A percentile compares a stretch with the other conserved stretches of the same genome.
Evolutionary conservation across 306 rosid species (phyloP).

Genomic region (Quercus bicolor): DNA sequence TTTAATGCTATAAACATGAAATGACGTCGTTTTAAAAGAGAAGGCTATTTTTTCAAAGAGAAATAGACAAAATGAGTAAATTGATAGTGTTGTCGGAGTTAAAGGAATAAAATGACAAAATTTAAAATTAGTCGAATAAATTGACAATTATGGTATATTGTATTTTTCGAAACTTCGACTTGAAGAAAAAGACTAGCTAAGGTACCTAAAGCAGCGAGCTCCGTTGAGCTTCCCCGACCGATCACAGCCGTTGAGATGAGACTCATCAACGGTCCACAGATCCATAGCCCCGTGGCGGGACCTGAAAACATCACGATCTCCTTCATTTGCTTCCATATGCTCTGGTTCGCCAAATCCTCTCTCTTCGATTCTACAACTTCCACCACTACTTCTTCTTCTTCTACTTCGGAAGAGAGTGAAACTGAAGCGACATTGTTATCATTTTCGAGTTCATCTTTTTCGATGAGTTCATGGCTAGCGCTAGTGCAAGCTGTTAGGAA

Average conservation of each 20-base stretch:
- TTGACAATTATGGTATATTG: too few species aligned
- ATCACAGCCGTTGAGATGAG: slow-evolving; percentile 30
- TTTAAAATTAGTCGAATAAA: too few species aligned
- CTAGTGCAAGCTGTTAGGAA: slow-evolving; percentile 4
- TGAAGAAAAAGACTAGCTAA: neutral
- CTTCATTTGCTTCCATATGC: slow-evolving; percentile 27
- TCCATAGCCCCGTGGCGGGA: slow-evolving; percentile 34
- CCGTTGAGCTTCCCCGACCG: slow-evolving; percentile 27
- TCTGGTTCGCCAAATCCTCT: slow-evolving; percentile 17
- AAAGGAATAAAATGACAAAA: too few species aligned
- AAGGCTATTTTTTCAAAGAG: too few species aligned
- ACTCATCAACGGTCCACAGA: slow-evolving; percentile 35
- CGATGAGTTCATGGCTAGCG: neutral
- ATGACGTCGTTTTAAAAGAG: too few species aligned
- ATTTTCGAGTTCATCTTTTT: neutral
- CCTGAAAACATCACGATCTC: slow-evolving; percentile 32
- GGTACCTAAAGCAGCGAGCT: slow-evolving; percentile 45
- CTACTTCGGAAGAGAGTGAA: neutral
- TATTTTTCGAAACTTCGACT: neutral
- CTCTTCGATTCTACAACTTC: slow-evolving; percentile 3
- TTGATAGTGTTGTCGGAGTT: too few species aligned
- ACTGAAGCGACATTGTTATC: neutral
- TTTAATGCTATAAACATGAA: too few species aligned
- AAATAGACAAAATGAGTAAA: too few species aligned
- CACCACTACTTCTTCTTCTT: neutral